These are phyloP conservation scores for Aureobasidium uvarum DNA, from an alignment of 2,329 filamentous ascomycete genomes.

Conservation along the genomic window DNA sequence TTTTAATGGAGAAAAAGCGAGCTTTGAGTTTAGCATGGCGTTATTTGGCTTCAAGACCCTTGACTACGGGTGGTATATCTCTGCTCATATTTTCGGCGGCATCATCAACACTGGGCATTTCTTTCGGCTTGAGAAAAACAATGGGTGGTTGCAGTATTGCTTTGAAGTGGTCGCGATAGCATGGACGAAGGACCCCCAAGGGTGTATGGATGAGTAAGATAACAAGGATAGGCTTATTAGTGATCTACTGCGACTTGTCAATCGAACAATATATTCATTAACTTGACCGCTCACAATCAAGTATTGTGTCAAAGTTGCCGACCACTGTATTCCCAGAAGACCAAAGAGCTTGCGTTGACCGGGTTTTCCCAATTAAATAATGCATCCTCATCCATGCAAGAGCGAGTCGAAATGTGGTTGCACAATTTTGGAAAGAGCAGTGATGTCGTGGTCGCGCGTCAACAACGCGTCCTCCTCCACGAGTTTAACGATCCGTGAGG, in stretches of 20 bases:
- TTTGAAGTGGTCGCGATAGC: conserved; percentile 2
- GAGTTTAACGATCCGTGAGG: not conserved
- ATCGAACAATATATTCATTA: conserved; percentile 13
- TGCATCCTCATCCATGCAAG: not conserved
- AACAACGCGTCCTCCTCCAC: conserved; percentile 18
- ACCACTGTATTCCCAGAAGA: not conserved
- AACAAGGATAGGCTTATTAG: not conserved
- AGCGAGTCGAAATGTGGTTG: not conserved
- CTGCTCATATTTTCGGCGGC: conserved; percentile 19
- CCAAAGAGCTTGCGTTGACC: not conserved
- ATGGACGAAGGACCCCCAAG: conserved; percentile 14
- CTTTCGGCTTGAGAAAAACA: conserved; percentile 18
- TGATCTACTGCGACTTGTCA: conserved; percentile 7
- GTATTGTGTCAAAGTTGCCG: not conserved
- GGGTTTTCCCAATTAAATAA: not conserved
- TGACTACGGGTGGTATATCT: conserved; percentile 12
- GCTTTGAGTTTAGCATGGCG: conserved; percentile 26
- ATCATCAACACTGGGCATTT: conserved; percentile 10
- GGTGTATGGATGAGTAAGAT: conserved; percentile 5
- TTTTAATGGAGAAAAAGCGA: conserved; percentile 13
- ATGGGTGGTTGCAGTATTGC: conserved; percentile 10
- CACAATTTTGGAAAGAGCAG: not conserved
- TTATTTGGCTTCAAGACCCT: conserved; percentile 17
- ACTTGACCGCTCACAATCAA: not conserved
- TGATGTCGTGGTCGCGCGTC: conserved; percentile 22